Conservation (phyloP, 257 asterid genomes). For the Fraxinus pennsylvanica region DNA sequence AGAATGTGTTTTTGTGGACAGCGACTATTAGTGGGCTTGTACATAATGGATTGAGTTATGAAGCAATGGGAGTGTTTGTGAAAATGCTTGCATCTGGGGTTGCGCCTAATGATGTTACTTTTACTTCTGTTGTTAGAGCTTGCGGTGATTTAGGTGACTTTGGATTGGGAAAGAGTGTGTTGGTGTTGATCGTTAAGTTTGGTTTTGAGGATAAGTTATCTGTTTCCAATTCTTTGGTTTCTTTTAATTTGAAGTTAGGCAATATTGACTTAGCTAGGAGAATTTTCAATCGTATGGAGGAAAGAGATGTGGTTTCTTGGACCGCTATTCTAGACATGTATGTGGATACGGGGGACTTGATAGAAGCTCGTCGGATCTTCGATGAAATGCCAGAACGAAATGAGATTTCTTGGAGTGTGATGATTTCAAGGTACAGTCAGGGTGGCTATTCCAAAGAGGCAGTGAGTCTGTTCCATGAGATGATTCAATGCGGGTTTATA, state of each 20-base stretch:
- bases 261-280: constrained; percentile 49
- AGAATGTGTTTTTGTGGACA: constrained; percentile 61
- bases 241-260: constrained; percentile 46
- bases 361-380: constrained; percentile 62
- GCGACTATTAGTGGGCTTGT: constrained; percentile 72
- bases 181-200: constrained; percentile 55
- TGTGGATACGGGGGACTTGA: constrained; percentile 50
- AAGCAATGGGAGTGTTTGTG: constrained; percentile 49
- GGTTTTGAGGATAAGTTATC: constrained; percentile 54
- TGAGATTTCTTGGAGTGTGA: constrained; percentile 77
- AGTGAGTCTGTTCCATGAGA: constrained; percentile 45
- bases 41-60: constrained; percentile 50
- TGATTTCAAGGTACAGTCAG: constrained; percentile 76
- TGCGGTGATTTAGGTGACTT: constrained; percentile 61
- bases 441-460: constrained; percentile 73
- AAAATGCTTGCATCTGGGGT: constrained; percentile 54
- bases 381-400: constrained; percentile 74
- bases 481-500: constrained; percentile 43
- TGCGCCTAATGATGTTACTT: constrained; percentile 70
- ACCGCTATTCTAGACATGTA: constrained; percentile 67
- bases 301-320: constrained; percentile 77
- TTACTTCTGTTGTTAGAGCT: constrained; percentile 54
- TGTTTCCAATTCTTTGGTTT: constrained; percentile 69
- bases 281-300: constrained; percentile 54
- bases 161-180: constrained; percentile 52